Percentiles rank a stretch among this genome's conserved stretches.
Evolutionary conservation across 1,139 yeast genomes (phyloP).

Genomic region (Yamadazyma kanchanaburiensis): DNA sequence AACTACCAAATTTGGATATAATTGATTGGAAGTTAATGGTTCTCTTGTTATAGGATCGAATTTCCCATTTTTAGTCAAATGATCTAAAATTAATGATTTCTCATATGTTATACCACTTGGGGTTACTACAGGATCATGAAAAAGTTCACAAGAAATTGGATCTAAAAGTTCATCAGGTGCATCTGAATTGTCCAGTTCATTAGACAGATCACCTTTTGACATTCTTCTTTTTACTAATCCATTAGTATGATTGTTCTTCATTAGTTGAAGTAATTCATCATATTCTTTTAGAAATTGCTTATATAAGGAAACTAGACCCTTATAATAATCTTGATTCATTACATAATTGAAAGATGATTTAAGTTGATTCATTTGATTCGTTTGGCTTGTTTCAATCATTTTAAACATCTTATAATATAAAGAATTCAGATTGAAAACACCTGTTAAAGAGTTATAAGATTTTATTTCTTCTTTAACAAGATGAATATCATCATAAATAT

Average conservation of each 20-base stretch:
- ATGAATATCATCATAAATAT: constrained; percentile 12
- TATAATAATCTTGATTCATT: constrained; percentile 6
- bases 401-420: constrained; percentile 13
- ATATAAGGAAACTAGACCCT: constrained; percentile 7
- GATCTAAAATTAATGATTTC: constrained; percentile 34
- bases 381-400: constrained; percentile 9
- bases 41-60: constrained; percentile 40
- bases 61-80: constrained; percentile 27
- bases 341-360: constrained; percentile 7
- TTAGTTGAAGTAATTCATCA: constrained; percentile 10
- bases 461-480: constrained; percentile 11
- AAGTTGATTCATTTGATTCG: constrained; percentile 5
- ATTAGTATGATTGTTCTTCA: constrained; percentile 12
- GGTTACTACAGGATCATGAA: constrained; percentile 46
- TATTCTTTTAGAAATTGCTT: constrained; percentile 9
- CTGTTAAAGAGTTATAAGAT: constrained; percentile 9
- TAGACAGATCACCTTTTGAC: neutral
- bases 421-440: constrained; percentile 7
- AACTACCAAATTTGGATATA: constrained; percentile 42
- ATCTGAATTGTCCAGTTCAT: neutral
- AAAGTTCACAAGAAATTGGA: constrained; percentile 46
- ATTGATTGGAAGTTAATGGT: constrained; percentile 31
- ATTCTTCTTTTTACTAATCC: constrained; percentile 5
- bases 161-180: constrained; percentile 42
- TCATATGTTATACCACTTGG: constrained; percentile 51